Evolutionary conservation across 345 rosid genomes (phyloP).

Genomic region (Linum tenue): DNA sequence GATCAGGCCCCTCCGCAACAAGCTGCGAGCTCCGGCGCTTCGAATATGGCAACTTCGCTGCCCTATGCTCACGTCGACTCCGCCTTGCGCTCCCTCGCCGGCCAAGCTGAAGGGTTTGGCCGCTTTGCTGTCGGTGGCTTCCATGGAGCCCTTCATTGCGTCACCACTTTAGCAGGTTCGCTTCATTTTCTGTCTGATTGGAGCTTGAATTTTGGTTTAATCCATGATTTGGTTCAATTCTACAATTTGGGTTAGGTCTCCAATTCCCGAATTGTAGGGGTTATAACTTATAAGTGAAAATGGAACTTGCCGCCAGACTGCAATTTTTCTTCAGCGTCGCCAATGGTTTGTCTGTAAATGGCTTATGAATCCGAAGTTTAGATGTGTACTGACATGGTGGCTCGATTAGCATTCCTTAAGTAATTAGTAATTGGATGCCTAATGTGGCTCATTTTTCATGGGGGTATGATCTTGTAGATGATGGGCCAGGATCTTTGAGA

Average conservation of each 20-base stretch:
- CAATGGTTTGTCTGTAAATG: too few relatives aligned
- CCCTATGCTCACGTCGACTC: slow-evolving; percentile 68
- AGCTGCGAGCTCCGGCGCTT: not conserved
- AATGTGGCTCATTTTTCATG: not conserved
- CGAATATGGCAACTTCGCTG: slow-evolving; percentile 11
- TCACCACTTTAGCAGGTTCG: slow-evolving; percentile 64
- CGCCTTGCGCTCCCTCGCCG: slow-evolving; percentile 67
- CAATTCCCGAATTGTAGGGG: too few relatives aligned
- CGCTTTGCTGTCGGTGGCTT: slow-evolving; percentile 77
- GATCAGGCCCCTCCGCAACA: slow-evolving; percentile 13
- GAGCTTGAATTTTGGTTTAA: not conserved
- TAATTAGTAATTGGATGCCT: not conserved
- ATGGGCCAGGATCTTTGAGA: slow-evolving; percentile 82
- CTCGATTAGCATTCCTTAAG: not conserved
- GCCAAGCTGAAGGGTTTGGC: slow-evolving; percentile 86
- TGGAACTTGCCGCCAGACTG: not conserved
- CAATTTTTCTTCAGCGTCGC: too few relatives aligned
- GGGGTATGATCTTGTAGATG: slow-evolving; percentile 41
- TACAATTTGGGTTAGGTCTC: not conserved
- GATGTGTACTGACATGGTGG: not conserved
- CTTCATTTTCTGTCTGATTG: not conserved
- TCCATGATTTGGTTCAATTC: not conserved
- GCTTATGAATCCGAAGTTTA: not conserved
- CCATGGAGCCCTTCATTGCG: slow-evolving; percentile 50
- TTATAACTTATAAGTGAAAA: too few relatives aligned